Conservation (phyloP, 768 basidiomycete genomes). For the Daedaleopsis nitida region DNA sequence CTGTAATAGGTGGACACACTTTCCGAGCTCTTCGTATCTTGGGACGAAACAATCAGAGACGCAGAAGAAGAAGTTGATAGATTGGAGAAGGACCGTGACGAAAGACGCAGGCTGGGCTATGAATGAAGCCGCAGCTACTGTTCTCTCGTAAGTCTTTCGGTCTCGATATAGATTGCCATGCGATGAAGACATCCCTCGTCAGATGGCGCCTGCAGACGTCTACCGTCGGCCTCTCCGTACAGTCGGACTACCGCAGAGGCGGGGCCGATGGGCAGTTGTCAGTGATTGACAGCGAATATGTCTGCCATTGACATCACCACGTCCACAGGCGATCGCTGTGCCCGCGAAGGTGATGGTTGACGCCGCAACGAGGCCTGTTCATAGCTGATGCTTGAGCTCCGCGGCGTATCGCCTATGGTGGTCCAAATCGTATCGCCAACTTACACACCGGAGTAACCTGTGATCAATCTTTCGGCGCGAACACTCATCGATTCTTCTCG, state of each 20-base stretch:
- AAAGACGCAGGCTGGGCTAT: constrained; percentile 63
- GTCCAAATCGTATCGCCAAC: background rate
- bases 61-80: constrained; percentile 60
- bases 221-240: background rate
- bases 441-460: too few species aligned
- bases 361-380: background rate
- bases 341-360: background rate
- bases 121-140: constrained; percentile 31
- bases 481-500: background rate
- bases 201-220: background rate
- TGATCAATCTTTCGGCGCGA: background rate
- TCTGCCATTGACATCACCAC: background rate
- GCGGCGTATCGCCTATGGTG: background rate
- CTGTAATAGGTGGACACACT: constrained; percentile 67
- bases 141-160: background rate
- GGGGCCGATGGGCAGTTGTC: background rate
- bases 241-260: background rate
- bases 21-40: constrained; percentile 82
- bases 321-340: background rate
- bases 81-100: constrained; percentile 63
- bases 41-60: constrained; percentile 77
- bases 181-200: background rate
- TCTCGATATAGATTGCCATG: background rate
- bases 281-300: background rate
- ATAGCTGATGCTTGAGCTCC: background rate